phyloP scores from a whole-genome alignment of 2,329 filamentous ascomycete genomes.

The Stemphylium vesicarium region DNA sequence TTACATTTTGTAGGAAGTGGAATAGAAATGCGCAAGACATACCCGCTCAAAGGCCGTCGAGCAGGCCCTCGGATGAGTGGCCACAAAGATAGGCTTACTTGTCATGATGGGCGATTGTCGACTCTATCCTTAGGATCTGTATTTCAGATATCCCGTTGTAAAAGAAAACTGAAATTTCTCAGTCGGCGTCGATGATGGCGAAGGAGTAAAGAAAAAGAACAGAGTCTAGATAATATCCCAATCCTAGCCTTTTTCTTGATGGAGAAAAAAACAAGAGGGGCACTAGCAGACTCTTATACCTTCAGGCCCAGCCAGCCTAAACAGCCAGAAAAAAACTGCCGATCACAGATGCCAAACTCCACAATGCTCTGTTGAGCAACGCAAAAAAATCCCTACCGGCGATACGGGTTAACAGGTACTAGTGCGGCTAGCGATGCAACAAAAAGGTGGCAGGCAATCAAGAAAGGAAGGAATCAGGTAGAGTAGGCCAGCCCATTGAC shows the following conservation, averaged over 20 bases:
- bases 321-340: constrained; percentile 6
- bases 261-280: constrained; percentile 20
- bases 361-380: constrained; percentile 33
- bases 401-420: constrained; percentile 24
- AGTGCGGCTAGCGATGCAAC: constrained; percentile 24
- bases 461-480: constrained; percentile 3
- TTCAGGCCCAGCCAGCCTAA: not conserved
- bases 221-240: constrained; percentile 38
- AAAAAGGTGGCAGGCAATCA: constrained; percentile 15
- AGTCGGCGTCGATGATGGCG: not conserved
- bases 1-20: not conserved
- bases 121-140: constrained; percentile 22
- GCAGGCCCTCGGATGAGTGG: constrained; percentile 92
- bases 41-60: constrained; percentile 97
- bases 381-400: constrained; percentile 14
- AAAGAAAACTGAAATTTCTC: not conserved
- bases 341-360: constrained; percentile 23
- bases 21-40: constrained; percentile 38
- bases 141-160: constrained; percentile 31
- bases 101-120: constrained; percentile 62
- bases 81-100: constrained; percentile 84
- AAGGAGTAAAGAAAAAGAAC: not conserved
- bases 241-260: constrained; percentile 18
- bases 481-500: constrained; percentile 1
- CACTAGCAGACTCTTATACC: constrained; percentile 36